A percentile compares a stretch with the other conserved stretches of the same genome.
These are phyloP conservation scores for Aspergillus fijiensis DNA, from an alignment of 2,329 filamentous ascomycete species.

Conservation along the genomic window DNA sequence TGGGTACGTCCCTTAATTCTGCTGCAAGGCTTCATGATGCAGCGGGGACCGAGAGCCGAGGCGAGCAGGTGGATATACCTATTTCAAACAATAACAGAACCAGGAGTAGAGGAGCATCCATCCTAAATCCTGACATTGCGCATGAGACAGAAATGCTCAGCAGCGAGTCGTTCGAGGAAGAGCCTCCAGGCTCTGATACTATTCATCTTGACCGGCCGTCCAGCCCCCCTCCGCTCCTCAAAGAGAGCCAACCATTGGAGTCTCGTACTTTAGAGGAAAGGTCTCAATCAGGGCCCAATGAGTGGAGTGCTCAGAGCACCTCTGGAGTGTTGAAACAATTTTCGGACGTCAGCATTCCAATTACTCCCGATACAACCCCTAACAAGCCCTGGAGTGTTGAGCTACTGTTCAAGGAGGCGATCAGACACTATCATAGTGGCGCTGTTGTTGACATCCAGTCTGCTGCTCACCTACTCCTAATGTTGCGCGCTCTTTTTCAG, in stretches of 20 bases:
- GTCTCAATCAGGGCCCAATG: neutral
- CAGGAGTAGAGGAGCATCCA: constrained; percentile 11
- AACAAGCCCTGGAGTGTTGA: constrained; percentile 43
- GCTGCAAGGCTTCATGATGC: constrained; percentile 27
- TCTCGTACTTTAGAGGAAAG: constrained; percentile 11
- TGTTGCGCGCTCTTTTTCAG: constrained; percentile 39
- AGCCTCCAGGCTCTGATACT: constrained; percentile 21
- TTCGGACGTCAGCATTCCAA: constrained; percentile 30
- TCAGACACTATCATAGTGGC: constrained; percentile 41
- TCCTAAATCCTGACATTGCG: constrained; percentile 14
- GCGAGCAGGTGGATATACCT: constrained; percentile 20
- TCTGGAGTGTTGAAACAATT: constrained; percentile 22
- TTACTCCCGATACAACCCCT: constrained; percentile 30
- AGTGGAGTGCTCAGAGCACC: constrained; percentile 8
- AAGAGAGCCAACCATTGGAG: constrained; percentile 35
- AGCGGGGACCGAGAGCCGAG: constrained; percentile 20
- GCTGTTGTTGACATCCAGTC: constrained; percentile 41
- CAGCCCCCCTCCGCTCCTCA: constrained; percentile 37
- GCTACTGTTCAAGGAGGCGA: constrained; percentile 39
- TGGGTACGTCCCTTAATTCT: constrained; percentile 52
- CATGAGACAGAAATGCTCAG: constrained; percentile 21
- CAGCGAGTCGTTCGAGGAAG: constrained; percentile 28
- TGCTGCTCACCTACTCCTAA: constrained; percentile 44
- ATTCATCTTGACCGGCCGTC: constrained; percentile 48
- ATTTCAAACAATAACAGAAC: constrained; percentile 1